These are phyloP conservation scores for Boletus putidus DNA, from an alignment of 1,284 basidiomycete genomes.

Conservation along the genomic window DNA sequence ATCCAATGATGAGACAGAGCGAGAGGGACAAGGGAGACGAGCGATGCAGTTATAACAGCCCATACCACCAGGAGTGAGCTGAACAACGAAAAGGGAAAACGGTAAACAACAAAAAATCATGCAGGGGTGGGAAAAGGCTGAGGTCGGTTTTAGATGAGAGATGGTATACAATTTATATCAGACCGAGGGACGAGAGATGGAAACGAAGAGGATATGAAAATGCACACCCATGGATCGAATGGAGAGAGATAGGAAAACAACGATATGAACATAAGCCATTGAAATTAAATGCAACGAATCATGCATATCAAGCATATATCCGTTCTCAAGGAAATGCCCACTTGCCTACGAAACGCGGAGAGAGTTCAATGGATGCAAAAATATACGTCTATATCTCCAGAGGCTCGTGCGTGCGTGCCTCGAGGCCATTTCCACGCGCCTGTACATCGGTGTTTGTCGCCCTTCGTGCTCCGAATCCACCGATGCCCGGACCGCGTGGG, in stretches of 20 bases:
- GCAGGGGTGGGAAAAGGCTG: conserved; percentile 2
- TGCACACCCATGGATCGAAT: conserved; percentile 10
- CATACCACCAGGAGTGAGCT: background rate
- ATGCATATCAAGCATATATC: conserved; percentile 32
- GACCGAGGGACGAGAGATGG: background rate
- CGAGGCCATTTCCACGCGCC: conserved; percentile 61
- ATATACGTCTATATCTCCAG: conserved; percentile 64
- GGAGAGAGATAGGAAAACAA: conserved; percentile 10
- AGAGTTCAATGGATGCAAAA: background rate
- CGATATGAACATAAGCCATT: conserved; percentile 18
- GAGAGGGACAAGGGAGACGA: background rate
- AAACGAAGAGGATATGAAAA: conserved; percentile 2
- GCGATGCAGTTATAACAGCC: conserved; percentile 5
- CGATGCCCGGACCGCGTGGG: conserved; percentile 72
- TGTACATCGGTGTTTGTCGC: conserved; percentile 55
- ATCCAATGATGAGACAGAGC: background rate
- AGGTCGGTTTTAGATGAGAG: conserved; percentile 22
- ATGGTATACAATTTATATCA: conserved; percentile 34
- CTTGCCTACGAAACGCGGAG: conserved; percentile 17
- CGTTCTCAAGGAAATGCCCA: conserved; percentile 24
- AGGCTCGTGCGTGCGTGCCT: conserved; percentile 79
- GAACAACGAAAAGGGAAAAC: background rate
- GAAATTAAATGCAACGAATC: conserved; percentile 26
- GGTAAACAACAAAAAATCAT: conserved; percentile 1
- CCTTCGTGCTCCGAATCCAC: conserved; percentile 68